Conservation (phyloP, 352 stramenopile species). For the Peronospora belbahrii region DNA sequence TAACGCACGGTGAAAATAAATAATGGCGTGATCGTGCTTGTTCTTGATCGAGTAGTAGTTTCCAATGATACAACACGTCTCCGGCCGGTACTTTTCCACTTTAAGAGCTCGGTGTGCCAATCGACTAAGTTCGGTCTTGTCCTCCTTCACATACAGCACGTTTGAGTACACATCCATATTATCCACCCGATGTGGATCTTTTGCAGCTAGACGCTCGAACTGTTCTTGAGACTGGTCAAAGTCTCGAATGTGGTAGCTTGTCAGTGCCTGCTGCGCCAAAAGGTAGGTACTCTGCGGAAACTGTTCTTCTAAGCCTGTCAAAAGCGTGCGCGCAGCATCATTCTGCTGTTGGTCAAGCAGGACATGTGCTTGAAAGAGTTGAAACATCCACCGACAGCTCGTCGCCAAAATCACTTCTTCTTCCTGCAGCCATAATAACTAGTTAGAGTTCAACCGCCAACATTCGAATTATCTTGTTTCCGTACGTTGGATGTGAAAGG, state of each 20-base stretch:
- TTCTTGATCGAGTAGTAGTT: constrained; percentile 88
- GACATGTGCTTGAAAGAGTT: constrained; percentile 78
- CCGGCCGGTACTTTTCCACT: constrained; percentile 95
- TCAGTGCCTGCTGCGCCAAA: constrained; percentile 63
- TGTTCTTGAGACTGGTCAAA: constrained; percentile 74
- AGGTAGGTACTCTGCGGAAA: constrained; percentile 74
- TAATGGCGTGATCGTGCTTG: constrained; percentile 94
- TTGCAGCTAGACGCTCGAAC: constrained; percentile 54
- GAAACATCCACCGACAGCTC: constrained; percentile 70
- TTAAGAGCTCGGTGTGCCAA: constrained; percentile 88
- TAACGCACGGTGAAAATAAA: constrained; percentile 95
- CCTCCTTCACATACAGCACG: constrained; percentile 82
- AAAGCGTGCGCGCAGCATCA: constrained; percentile 45
- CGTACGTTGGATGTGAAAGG: constrained; percentile 46
- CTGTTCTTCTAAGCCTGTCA: constrained; percentile 37
- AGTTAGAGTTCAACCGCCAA: constrained; percentile 6
- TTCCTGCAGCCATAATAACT: constrained; percentile 24
- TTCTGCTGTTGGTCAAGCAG: constrained; percentile 76
- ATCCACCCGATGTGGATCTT: constrained; percentile 70
- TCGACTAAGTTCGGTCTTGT: constrained; percentile 80
- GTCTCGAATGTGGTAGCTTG: constrained; percentile 77
- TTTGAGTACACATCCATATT: constrained; percentile 85
- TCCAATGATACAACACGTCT: constrained; percentile 97
- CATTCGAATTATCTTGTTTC: no score
- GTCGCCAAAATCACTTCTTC: constrained; percentile 45